Conservation (phyloP, 2,329 filamentous ascomycete species). For the Diplodia sapinea region DNA sequence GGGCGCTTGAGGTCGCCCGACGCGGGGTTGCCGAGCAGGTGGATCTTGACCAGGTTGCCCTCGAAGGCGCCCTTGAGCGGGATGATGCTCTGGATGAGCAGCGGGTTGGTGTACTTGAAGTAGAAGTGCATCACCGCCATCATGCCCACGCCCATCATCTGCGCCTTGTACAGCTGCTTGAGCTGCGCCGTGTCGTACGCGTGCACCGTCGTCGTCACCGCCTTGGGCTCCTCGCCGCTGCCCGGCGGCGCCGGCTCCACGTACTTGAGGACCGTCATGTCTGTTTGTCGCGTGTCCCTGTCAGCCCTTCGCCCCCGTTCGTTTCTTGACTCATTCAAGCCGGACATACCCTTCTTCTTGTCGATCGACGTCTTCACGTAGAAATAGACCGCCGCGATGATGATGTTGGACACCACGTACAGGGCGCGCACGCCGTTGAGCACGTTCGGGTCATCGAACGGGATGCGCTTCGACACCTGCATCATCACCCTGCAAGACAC, state of each 20-base stretch:
- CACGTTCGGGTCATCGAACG: slow-evolving; percentile 85
- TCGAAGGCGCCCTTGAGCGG: slow-evolving; percentile 95
- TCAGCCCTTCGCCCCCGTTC: neutral
- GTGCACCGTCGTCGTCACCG: slow-evolving; percentile 94
- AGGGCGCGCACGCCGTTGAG: slow-evolving; percentile 67
- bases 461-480: slow-evolving; percentile 95
- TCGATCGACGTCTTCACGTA: slow-evolving; percentile 87
- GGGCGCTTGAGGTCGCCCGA: slow-evolving; percentile 91
- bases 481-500: slow-evolving; percentile 69
- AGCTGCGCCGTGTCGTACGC: slow-evolving; percentile 92
- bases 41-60: slow-evolving; percentile 94
- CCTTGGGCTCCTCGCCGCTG: slow-evolving; percentile 90
- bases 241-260: slow-evolving; percentile 95
- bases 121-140: slow-evolving; percentile 99
- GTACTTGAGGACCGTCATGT: slow-evolving; percentile 97
- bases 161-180: slow-evolving; percentile 81
- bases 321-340: neutral
- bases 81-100: slow-evolving; percentile 98
- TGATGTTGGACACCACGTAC: slow-evolving; percentile 74
- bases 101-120: slow-evolving; percentile 99
- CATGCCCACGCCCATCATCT: slow-evolving; percentile 96
- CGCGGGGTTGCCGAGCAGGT: slow-evolving; percentile 85
- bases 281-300: slow-evolving; percentile 55
- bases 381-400: slow-evolving; percentile 84
- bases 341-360: slow-evolving; percentile 87